Evolutionary conservation across 805 yeast species (phyloP).

Genomic region (Lachancea cidri): DNA sequence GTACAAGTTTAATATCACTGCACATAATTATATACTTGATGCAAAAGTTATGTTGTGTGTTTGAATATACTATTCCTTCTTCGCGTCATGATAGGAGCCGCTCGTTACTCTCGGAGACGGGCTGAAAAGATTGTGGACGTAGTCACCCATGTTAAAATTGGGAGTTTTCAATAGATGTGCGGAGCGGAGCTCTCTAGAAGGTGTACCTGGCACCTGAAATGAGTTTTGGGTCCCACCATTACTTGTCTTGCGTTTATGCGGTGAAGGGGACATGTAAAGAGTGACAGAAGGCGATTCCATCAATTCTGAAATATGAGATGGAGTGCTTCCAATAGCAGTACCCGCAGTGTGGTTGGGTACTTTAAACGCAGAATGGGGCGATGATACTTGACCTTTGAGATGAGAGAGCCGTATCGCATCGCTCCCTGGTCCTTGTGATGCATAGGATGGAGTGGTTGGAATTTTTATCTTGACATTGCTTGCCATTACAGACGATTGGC

Average conservation of each 20-base stretch:
- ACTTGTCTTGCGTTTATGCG: conserved; percentile 5
- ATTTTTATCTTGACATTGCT: conserved; percentile 8
- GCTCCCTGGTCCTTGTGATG: conserved; percentile 2
- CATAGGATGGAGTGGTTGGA: conserved; percentile 27
- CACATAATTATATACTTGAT: no score
- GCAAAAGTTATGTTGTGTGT: no score
- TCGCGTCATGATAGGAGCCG: conserved; percentile 6
- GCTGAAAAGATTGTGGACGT: conserved; percentile 33
- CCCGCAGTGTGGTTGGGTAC: conserved; percentile 15
- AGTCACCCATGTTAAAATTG: conserved; percentile 34
- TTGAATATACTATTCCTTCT: conserved; percentile 6
- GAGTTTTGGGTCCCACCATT: conserved; percentile 5
- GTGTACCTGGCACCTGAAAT: conserved; percentile 24
- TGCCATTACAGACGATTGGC: conserved; percentile 7
- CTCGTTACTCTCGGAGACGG: conserved; percentile 31
- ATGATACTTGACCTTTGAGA: conserved; percentile 21
- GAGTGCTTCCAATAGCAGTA: not conserved
- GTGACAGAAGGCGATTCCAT: conserved; percentile 26
- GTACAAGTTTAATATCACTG: no score
- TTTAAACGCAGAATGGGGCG: conserved; percentile 30
- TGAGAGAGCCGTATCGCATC: conserved; percentile 23
- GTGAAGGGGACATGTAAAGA: conserved; percentile 9
- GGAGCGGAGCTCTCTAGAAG: conserved; percentile 24
- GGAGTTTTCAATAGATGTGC: conserved; percentile 26
- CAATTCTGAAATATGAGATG: conserved; percentile 15